A percentile compares a stretch with the other conserved stretches of the same genome.
These are phyloP conservation scores for Xylariaceae sp. DNA, from an alignment of 2,329 filamentous ascomycete genomes.

Conservation along the genomic window DNA sequence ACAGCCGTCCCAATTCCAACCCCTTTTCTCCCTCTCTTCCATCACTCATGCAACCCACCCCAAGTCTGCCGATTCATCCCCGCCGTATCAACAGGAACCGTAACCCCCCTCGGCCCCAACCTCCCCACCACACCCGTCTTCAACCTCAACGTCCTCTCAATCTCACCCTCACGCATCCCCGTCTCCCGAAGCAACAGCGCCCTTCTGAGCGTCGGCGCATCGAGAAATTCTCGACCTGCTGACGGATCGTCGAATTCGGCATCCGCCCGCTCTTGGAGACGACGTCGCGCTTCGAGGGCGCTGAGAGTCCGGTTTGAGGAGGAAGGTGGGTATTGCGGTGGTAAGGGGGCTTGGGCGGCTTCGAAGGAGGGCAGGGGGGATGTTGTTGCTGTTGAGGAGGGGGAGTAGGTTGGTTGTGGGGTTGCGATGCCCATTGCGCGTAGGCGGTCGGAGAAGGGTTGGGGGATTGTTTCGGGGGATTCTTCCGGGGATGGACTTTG, in stretches of 20 bases:
- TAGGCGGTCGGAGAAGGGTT: slow-evolving; percentile 48
- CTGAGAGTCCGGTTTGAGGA: slow-evolving; percentile 43
- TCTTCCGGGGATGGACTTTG: slow-evolving; percentile 15
- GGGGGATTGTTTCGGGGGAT: slow-evolving; percentile 12
- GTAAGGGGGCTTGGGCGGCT: slow-evolving; percentile 13
- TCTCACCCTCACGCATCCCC: slow-evolving; percentile 35
- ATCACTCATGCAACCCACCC: slow-evolving; percentile 12
- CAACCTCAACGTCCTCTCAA: slow-evolving; percentile 44
- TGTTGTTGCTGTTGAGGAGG: slow-evolving; percentile 42
- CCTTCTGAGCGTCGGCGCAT: slow-evolving; percentile 44
- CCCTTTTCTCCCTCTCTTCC: not conserved
- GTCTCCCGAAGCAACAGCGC: slow-evolving; percentile 40
- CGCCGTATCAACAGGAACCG: slow-evolving; percentile 33
- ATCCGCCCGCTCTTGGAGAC: slow-evolving; percentile 40
- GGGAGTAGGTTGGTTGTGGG: slow-evolving; percentile 49
- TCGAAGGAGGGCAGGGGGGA: slow-evolving; percentile 8
- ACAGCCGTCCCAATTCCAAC: not conserved
- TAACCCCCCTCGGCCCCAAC: slow-evolving; percentile 39
- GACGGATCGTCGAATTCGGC: slow-evolving; percentile 41
- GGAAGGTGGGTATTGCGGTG: slow-evolving; percentile 20
- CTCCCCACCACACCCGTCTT: slow-evolving; percentile 41
- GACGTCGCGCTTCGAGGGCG: slow-evolving; percentile 45
- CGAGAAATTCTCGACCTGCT: slow-evolving; percentile 42
- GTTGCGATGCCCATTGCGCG: slow-evolving; percentile 51
- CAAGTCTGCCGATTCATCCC: slow-evolving; percentile 10